Conservation (phyloP, 139 green algal genomes). For the Chlamydomonas applanata region DNA sequence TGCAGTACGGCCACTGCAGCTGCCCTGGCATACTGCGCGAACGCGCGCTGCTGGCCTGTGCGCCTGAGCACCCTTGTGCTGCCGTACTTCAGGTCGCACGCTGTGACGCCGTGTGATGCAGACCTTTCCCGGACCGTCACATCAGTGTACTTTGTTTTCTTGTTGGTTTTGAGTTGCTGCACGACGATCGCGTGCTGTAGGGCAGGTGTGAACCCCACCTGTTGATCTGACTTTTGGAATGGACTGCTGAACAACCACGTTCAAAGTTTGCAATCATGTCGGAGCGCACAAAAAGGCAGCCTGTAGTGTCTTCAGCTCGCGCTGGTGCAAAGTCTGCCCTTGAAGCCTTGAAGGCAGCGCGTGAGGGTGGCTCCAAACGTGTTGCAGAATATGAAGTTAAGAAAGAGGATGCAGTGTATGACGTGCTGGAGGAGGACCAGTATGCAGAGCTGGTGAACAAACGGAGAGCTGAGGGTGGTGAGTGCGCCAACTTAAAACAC, state of each 20-base stretch:
- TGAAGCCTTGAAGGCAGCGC: slow-evolving; percentile 35
- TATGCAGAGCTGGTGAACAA: slow-evolving; percentile 86
- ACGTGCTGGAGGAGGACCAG: slow-evolving; percentile 85
- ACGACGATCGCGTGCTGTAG: no score
- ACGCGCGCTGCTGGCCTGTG: no score
- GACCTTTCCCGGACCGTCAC: no score
- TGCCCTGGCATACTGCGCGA: no score
- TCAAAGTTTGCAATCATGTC: not conserved
- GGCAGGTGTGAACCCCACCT: no score
- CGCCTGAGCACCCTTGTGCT: no score
- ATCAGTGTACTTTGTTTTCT: no score
- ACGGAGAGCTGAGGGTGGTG: slow-evolving; percentile 75
- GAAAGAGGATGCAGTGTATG: slow-evolving; percentile 85
- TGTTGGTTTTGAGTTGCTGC: no score
- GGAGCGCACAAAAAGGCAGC: slow-evolving; percentile 25
- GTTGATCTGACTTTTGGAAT: no score
- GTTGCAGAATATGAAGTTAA: slow-evolving; percentile 66
- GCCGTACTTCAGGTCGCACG: no score
- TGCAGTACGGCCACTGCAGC: no score
- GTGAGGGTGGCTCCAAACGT: slow-evolving; percentile 49
- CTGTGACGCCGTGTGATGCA: no score
- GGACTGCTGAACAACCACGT: not conserved
- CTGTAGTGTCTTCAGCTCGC: not conserved
- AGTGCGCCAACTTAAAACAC: not conserved
- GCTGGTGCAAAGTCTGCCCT: slow-evolving; percentile 23